Base-by-base conservation (phyloP, 2,329 filamentous ascomycete genomes). In the Aspergillus sp. region DNA sequence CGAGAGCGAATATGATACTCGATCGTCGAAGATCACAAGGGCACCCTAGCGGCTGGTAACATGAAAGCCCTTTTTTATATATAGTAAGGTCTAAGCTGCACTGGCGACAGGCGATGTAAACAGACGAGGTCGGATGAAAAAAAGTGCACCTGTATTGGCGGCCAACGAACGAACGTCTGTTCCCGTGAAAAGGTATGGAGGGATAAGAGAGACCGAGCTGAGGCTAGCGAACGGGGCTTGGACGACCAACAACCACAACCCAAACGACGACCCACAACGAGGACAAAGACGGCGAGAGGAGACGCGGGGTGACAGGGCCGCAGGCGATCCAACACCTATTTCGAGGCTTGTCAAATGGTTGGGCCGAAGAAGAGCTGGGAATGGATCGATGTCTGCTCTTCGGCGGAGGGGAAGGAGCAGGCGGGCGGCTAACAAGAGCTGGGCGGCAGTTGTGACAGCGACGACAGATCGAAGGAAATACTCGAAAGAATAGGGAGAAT, bases 341-440 rank as follows among this genome's bases (percentile, higher is more conserved):
- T 55, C 59, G 40, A 52, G 39, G 46, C 42, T 62, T 54, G 64
- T 54, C 56, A 49, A 62, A 53, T 55, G 51, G 54, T 53, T 56
- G 53, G 53, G 53, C 37, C 46, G 54, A 47, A 57, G 54, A 15
- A 15, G 30, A 19, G 15, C 19, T 40, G 22, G 55, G 61, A 60
- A 56, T 62, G 63, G 58, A 57, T 57, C 57, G 61, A 64, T 51
- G 51, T 51, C 57, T 64, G 59, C 47, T 54, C 39, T 40, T 11
- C 27, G 56, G 22, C 19, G 51, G 24, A 41, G 47, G 59, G 56
- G 39, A 44, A 15, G 45, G 40, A 45, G 33, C 48, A 50, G 30
- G 55, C 56, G 50, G 61, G 66, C 66, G 66, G 65, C 64, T 68
- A 66, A 61, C 57, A 61, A 54, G 61, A 54, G 65, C 56, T 65